Conservation (phyloP, 1,284 basidiomycete species). For the Malassezia japonica region DNA sequence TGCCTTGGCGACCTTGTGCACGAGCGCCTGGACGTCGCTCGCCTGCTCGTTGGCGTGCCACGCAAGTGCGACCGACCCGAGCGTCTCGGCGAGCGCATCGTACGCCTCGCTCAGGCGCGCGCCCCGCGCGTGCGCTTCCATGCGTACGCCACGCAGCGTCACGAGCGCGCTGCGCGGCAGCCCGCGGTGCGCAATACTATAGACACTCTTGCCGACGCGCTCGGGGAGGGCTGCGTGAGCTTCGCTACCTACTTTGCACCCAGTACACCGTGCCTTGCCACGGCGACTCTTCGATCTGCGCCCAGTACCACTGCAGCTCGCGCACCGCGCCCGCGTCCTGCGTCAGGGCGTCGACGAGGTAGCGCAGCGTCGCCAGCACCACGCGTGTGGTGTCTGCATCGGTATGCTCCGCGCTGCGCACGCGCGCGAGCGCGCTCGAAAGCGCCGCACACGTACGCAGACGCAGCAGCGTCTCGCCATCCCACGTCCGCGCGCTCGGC, state of each 20-base stretch:
- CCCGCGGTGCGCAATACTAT: not conserved
- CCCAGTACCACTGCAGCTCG: conserved; percentile 11
- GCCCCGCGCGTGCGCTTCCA: not conserved
- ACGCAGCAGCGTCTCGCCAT: conserved; percentile 4
- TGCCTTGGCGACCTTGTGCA: not conserved
- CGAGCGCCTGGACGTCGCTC: not conserved
- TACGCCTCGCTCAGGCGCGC: conserved; percentile 1
- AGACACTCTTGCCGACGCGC: not conserved
- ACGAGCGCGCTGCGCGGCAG: not conserved
- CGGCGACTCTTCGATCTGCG: not conserved
- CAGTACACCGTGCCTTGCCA: conserved; percentile 2
- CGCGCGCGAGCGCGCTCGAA: conserved; percentile 9
- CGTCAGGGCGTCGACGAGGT: not conserved
- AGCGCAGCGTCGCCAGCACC: conserved; percentile 8
- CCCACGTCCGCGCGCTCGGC: conserved; percentile 1
- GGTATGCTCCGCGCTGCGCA: not conserved
- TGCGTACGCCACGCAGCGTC: not conserved
- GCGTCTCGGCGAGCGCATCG: conserved; percentile 2
- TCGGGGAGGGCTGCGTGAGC: conserved; percentile 2
- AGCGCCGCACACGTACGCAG: conserved; percentile 12
- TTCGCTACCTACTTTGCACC: conserved; percentile 8
- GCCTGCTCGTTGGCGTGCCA: not conserved
- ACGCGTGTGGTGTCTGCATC: conserved; percentile 11
- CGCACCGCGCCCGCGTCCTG: not conserved
- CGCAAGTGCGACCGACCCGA: conserved; percentile 9